Evolutionary conservation across 164 flowering plant species (phyloP).

Genomic region (grape (Vitis vinifera)): DNA sequence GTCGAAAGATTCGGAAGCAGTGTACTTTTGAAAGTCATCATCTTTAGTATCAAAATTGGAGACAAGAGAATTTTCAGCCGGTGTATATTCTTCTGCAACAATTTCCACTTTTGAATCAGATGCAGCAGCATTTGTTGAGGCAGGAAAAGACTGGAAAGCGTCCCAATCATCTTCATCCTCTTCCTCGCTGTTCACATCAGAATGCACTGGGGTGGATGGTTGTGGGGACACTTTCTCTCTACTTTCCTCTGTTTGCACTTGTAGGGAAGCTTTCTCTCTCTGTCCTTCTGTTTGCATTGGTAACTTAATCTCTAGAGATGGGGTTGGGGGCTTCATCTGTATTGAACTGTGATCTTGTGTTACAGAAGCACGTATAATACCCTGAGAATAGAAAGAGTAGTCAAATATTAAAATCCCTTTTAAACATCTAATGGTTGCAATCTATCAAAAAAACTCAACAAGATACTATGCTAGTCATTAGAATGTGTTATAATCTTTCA

Average conservation of each 20-base stretch:
- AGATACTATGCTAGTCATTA: background rate
- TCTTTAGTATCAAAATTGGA: slow-evolving; percentile 6
- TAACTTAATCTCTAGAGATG: slow-evolving; percentile 56
- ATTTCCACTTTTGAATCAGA: slow-evolving; percentile 19
- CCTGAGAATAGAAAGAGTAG: slow-evolving; percentile 42
- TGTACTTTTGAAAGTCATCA: slow-evolving; percentile 16
- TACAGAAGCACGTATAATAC: slow-evolving; percentile 76
- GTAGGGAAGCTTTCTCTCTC: slow-evolving; percentile 15
- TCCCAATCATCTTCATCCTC: slow-evolving; percentile 90
- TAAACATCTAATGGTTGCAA: background rate
- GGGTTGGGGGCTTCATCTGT: slow-evolving; percentile 28
- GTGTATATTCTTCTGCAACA: slow-evolving; percentile 15
- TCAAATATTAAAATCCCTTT: background rate
- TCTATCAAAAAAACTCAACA: background rate
- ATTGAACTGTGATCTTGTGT: slow-evolving; percentile 47
- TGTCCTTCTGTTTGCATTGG: slow-evolving; percentile 44
- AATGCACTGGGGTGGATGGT: slow-evolving; percentile 13
- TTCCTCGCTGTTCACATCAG: slow-evolving; percentile 20
- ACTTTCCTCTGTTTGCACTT: slow-evolving; percentile 5
- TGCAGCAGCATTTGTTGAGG: slow-evolving; percentile 33
- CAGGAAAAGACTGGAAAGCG: slow-evolving; percentile 90
- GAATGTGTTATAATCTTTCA: too few species aligned
- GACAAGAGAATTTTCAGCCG: slow-evolving; percentile 21
- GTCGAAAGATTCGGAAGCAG: slow-evolving; percentile 12
- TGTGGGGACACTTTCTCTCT: slow-evolving; percentile 11